Base-by-base conservation (phyloP, 371 early-diverging fungal genomes). In the Apophysomyces elegans region DNA sequence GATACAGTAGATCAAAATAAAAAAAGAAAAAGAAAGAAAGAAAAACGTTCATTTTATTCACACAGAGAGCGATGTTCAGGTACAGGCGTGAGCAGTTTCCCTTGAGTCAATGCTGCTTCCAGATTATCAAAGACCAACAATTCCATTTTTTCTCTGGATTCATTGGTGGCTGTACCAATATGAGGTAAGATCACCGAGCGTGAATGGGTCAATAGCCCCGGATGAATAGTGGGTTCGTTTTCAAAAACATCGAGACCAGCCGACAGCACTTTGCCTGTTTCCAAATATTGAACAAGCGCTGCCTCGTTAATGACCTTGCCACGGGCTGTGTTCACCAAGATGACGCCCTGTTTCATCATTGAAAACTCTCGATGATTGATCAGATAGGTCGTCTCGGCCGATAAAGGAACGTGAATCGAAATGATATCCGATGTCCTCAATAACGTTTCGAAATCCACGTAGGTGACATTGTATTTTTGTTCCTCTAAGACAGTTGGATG, bases 221-320 rank as follows among this genome's bases (percentile, higher is more conserved):
- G 71, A 58, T 75, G 72, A 11, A 73, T 68, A 32, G 66, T 61
- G 32, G 83, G 83, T 43, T 83, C 83, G 32, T 83, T 80, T 74
- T 86, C 85, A 80, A 80, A 88, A 2, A 88, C 88, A 65, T 88
- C 88, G 37, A 86, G 64, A 7, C 87, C 88, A n/a, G 78, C 86
- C 13, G 85, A 73, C 5, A 76, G 65, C 2, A 88, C 72, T 36
- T 88, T 81, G 14, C 88, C 87, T 5, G 78, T 69, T 46, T 84
- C 85, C 12, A 88, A 58, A 5, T 82, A 87, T 26, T 78, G 66
- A 14, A 86, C 84, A 4, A 88, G 56, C 0, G 85, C 86, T 8
- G 71, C 66, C 61, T 86, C 86, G 63, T 85, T 68, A 21, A 88
- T 79, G 0, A 88, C 84, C 37, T 84, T 81, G 0, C 89, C 89